Conservation (phyloP, 1,284 basidiomycete genomes). For the Microbotryomycetes sp. region DNA sequence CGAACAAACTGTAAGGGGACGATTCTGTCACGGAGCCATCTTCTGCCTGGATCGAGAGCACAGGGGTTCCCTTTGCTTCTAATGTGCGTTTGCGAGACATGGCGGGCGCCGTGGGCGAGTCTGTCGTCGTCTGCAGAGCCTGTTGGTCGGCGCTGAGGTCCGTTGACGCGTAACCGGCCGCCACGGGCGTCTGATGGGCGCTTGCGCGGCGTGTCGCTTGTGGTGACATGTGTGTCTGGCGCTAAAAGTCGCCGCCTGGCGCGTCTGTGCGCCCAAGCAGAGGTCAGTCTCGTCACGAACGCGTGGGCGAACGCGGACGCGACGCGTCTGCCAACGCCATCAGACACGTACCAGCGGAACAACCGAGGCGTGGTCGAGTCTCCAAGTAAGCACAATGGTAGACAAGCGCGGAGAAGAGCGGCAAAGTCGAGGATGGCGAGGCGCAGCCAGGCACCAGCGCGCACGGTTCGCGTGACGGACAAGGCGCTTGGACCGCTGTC, state of each 20-base stretch:
- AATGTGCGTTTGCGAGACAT: slow-evolving; percentile 24
- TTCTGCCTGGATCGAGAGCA: background rate
- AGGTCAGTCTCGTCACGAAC: background rate
- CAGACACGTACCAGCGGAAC: background rate
- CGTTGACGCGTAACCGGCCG: background rate
- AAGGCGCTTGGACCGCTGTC: too few relatives aligned
- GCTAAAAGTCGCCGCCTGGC: background rate
- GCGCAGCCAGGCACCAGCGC: too few relatives aligned
- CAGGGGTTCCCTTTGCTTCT: slow-evolving; percentile 4
- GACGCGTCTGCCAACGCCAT: too few relatives aligned
- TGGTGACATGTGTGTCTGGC: background rate
- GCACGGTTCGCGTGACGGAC: too few relatives aligned
- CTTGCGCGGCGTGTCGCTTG: background rate
- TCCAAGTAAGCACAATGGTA: too few relatives aligned
- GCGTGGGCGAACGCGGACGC: background rate
- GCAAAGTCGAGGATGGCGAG: too few relatives aligned
- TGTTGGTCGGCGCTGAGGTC: background rate
- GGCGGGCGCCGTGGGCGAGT: background rate
- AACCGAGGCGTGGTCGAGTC: too few relatives aligned
- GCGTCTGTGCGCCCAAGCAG: background rate
- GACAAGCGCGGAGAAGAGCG: too few relatives aligned
- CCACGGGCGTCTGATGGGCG: background rate
- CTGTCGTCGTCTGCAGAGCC: background rate
- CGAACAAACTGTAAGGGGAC: background rate
- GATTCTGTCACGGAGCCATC: slow-evolving; percentile 1